Base-by-base conservation (phyloP, 805 yeast genomes). In the Dipodascus geniculatus region DNA sequence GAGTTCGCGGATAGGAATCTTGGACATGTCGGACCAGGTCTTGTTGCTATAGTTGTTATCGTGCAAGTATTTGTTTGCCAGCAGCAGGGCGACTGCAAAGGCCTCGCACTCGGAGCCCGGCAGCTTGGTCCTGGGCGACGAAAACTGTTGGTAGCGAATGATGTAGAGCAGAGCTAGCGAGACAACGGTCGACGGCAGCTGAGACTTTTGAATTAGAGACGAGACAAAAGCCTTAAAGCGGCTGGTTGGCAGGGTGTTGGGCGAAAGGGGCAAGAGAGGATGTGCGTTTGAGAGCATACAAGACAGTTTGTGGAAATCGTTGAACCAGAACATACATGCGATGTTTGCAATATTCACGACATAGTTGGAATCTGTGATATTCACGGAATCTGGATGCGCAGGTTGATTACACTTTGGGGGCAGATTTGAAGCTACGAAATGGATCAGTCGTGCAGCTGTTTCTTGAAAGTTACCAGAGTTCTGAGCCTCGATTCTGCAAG, bases 21-120 rank as follows among this genome's bases (percentile, higher is more conserved):
- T 87, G 11, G 96, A 84, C 31, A 96, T 95, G 55, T 85, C 87
- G 19, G 91, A 78, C 97, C 97, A 90, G 1, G 96, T 85, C 64
- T 80, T 79, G 68, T 88, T 89, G 57, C 95, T 86, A 65, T 88
- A 90, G 42, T 96, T 90, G 66, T 88, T 87, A 70, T 90, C 97
- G 69, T 90, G 96, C 61, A 87, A 85, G 64, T 86, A 86, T 70
- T 90, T 90, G 72, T 90, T 90, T 47, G 96, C 93, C 58, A 88
- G 72, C 52, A 90, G 80, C 51, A 90, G 74, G 0, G 91, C 77
- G 11, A 83, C 73, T 42, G 83, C 79, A 49, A 87, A 65, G 14
- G 66, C 61, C 11, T 71, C 58, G 55, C 63, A 67, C 56, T 69
- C 72, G 38, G 69, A 63, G 49, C 67, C 63, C 0, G 69, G 63